These are phyloP conservation scores for Aspergillus caelatus DNA, from an alignment of 2,329 filamentous ascomycete genomes.

Conservation along the genomic window DNA sequence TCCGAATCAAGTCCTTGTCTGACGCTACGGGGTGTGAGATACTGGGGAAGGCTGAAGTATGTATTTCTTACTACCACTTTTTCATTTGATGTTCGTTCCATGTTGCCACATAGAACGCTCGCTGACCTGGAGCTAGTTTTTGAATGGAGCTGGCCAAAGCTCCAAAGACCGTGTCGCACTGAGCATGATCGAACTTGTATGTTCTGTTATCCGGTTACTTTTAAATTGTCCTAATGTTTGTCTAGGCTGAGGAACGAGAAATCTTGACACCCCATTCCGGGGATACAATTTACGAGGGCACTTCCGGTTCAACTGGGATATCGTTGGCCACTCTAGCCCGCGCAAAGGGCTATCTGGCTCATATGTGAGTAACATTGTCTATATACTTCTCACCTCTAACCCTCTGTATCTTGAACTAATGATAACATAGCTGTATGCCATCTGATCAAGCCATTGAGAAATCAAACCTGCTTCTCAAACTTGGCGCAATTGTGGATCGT, in stretches of 20 bases:
- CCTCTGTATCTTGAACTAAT: constrained; percentile 14
- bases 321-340: constrained; percentile 87
- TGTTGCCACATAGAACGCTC: neutral
- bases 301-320: constrained; percentile 93
- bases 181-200: constrained; percentile 73
- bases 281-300: constrained; percentile 97
- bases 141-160: constrained; percentile 91
- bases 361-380: constrained; percentile 63
- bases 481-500: constrained; percentile 90
- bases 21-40: constrained; percentile 86
- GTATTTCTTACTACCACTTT: constrained; percentile 5
- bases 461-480: constrained; percentile 80
- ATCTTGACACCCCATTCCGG: constrained; percentile 77
- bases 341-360: constrained; percentile 84
- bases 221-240: constrained; percentile 10
- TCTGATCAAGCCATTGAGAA: constrained; percentile 89
- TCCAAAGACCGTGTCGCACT: constrained; percentile 95
- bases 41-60: constrained; percentile 83
- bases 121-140: constrained; percentile 57
- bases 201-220: constrained; percentile 6
- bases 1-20: constrained; percentile 82
- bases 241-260: constrained; percentile 73
- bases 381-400: neutral
- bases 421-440: constrained; percentile 73
- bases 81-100: neutral